Evolutionary conservation across 768 basidiomycete species (phyloP), one percentile per base, ranked within the genome.

Genomic region (Termitomyces sp.): DNA sequence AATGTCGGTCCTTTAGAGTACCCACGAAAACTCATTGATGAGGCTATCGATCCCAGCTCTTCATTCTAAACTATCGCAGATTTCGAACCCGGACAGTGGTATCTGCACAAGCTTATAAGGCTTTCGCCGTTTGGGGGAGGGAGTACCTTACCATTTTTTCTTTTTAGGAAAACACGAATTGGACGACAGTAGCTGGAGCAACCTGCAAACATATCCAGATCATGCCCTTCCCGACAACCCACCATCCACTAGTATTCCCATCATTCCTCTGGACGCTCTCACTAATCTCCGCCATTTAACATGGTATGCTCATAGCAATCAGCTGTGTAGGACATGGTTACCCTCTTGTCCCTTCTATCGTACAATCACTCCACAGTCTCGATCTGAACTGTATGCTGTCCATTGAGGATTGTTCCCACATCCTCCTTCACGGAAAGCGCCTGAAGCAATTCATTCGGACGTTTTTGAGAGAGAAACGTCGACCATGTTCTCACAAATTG

Each of bases 101-200:
- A 38, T 3, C 37, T 30, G 11, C 30, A 47, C n/a, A n/a, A n/a
- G n/a, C n/a, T n/a, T n/a, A 30, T 12, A 47, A 32, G 54, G 54
- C 5, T 55, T 42, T 32, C 54, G 54, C 42, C 54, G 54, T 26
- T 38, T 55, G n/a, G 54, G 54, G 6, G 46, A 55, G 54, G 6
- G 46, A 55, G 10, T 55, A 49, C 22, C 46, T 55, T 24, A 26
- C 54, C n/a, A n/a, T n/a, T n/a, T n/a, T n/a, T n/a, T n/a, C 8
- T 55, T 30, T 14, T 5, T 49, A 2, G 54, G 54, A 30, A 43
- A 15, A 21, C 22, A 55, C 22, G 45, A 49, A 34, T 28, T 49
- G 17, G 46, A 55, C 22, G 48, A 43, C 19, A 40, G 54, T 19
- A 43, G 46, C 46, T 55, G 54, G 54, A 55, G 12, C 19, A 34